These are phyloP conservation scores for Atalantia buxifolia DNA, from an alignment of 345 rosid genomes.

Conservation along the genomic window DNA sequence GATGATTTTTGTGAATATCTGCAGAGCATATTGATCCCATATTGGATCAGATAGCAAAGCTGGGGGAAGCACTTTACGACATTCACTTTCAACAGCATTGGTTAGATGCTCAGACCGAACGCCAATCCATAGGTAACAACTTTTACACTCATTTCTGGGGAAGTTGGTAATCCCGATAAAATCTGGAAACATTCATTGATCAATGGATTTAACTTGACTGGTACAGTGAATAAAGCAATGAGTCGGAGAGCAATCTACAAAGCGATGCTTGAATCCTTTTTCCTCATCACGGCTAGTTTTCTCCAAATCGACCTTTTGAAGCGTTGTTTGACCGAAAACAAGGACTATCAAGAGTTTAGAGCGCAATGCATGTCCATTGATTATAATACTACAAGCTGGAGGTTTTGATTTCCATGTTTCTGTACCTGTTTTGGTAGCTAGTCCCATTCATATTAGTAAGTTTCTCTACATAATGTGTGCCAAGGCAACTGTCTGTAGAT, in stretches of 20 bases:
- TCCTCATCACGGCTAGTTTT: constrained; percentile 52
- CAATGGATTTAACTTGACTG: background rate
- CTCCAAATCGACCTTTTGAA: constrained; percentile 70
- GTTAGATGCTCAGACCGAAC: constrained; percentile 76
- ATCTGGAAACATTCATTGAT: background rate
- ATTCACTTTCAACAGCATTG: constrained; percentile 80
- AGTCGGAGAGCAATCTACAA: constrained; percentile 60
- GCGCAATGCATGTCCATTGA: background rate
- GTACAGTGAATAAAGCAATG: constrained; percentile 64
- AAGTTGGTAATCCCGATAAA: too few relatives aligned
- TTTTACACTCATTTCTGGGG: background rate
- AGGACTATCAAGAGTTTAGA: constrained; percentile 57
- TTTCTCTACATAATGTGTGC: too few relatives aligned
- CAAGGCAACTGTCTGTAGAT: too few relatives aligned
- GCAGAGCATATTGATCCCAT: constrained; percentile 67
- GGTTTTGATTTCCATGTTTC: background rate
- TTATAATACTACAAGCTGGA: background rate
- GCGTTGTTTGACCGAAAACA: constrained; percentile 46
- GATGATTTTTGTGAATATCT: background rate
- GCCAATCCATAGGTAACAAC: constrained; percentile 56
- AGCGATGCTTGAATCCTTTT: constrained; percentile 62
- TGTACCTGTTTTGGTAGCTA: background rate
- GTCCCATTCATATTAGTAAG: background rate
- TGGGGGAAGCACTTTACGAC: constrained; percentile 68
- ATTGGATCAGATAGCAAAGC: constrained; percentile 55